A percentile compares a stretch with the other conserved stretches of the same genome.
Conservation (phyloP, 1,139 yeast species). For the Saccharomyces hybrid region DNA sequence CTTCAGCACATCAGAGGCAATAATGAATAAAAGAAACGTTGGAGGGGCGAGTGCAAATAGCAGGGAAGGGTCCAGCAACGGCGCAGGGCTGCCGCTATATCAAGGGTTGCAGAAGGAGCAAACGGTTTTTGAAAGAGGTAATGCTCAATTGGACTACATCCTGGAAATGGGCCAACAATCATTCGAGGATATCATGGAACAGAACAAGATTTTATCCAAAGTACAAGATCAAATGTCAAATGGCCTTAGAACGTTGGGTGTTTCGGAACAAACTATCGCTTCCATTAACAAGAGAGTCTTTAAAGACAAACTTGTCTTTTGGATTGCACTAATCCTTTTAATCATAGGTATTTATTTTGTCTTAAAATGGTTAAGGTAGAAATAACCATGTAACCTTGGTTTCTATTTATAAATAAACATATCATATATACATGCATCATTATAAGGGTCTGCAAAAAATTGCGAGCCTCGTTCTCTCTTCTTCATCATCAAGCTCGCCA, state of each 20-base stretch:
- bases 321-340: slow-evolving; percentile 60
- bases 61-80: slow-evolving; percentile 6
- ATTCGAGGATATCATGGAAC: slow-evolving; percentile 78
- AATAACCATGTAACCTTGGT: not conserved
- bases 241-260: slow-evolving; percentile 73
- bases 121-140: slow-evolving; percentile 58
- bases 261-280: slow-evolving; percentile 77
- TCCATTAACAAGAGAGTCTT: slow-evolving; percentile 73
- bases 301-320: slow-evolving; percentile 83
- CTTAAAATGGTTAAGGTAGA: slow-evolving; percentile 51
- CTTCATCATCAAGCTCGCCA: slow-evolving; percentile 30
- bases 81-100: slow-evolving; percentile 38
- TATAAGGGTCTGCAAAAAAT: not conserved
- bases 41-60: slow-evolving; percentile 11
- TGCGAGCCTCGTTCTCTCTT: not conserved
- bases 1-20: slow-evolving; percentile 21
- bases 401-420: slow-evolving; percentile 1
- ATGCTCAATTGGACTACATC: slow-evolving; percentile 79
- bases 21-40: slow-evolving; percentile 22
- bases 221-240: slow-evolving; percentile 60
- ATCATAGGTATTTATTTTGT: slow-evolving; percentile 65
- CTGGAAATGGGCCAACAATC: slow-evolving; percentile 84
- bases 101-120: slow-evolving; percentile 67
- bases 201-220: slow-evolving; percentile 59
- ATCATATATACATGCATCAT: slow-evolving; percentile 3